Percentiles rank a stretch among this genome's conserved stretches.
phyloP scores from a whole-genome alignment of 495 filamentous ascomycete species.

The Podospora anserina region DNA sequence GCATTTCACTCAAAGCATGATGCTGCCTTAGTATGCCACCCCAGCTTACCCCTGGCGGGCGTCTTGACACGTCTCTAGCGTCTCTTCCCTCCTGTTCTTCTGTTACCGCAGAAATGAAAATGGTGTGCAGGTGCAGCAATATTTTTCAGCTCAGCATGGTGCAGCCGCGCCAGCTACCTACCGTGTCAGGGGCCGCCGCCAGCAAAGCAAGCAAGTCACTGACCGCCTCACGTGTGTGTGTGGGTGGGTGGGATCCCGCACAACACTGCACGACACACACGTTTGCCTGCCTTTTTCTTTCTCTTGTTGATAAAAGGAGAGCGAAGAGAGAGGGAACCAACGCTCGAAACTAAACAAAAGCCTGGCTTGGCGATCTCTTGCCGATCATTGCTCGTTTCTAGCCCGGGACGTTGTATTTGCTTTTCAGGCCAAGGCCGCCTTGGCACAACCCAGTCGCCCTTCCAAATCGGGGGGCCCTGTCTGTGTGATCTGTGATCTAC shows the following conservation, averaged over 20 bases:
- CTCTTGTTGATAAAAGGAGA: no score
- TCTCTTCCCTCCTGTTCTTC: background rate
- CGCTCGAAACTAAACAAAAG: slow-evolving; percentile 5
- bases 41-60: background rate
- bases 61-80: slow-evolving; percentile 2
- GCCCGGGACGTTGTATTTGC: background rate
- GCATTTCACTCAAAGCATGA: background rate
- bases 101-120: background rate
- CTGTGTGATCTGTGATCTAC: slow-evolving; percentile 16
- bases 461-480: slow-evolving; percentile 8
- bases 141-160: slow-evolving; percentile 1
- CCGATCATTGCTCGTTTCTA: slow-evolving; percentile 12
- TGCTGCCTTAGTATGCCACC: background rate
- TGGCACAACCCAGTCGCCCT: slow-evolving; percentile 4
- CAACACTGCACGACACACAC: background rate
- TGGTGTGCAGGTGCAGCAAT: background rate
- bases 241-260: no score
- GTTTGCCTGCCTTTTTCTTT: background rate
- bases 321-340: background rate
- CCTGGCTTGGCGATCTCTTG: slow-evolving; percentile 8
- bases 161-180: background rate
- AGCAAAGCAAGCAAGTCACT: background rate
- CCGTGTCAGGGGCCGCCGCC: background rate
- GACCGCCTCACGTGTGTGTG: slow-evolving; percentile 12
- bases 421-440: background rate